A percentile compares a stretch with the other conserved stretches of the same genome.
These are phyloP conservation scores for Cryptosporidium baileyi DNA, from an alignment of 169 alveolate genomes.

Conservation along the genomic window DNA sequence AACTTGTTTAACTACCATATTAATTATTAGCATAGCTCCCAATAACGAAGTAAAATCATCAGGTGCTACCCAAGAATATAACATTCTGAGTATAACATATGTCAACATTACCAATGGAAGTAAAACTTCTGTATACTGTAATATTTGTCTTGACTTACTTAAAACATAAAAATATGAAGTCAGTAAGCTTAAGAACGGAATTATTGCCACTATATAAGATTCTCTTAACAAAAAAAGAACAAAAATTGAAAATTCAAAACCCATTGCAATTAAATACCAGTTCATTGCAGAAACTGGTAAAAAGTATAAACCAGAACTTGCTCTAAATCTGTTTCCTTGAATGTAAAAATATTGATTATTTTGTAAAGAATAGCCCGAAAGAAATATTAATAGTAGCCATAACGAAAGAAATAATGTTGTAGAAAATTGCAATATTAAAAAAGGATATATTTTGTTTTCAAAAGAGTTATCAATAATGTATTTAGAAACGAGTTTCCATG, in stretches of 20 bases:
- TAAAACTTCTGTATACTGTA: constrained; percentile 35
- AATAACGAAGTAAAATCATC: constrained; percentile 6
- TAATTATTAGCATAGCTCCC: constrained; percentile 17
- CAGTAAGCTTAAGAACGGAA: constrained; percentile 40
- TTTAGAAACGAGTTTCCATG: constrained; percentile 32
- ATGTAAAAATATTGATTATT: constrained; percentile 15
- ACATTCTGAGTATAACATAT: constrained; percentile 29
- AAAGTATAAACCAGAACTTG: constrained; percentile 1
- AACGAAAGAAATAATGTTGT: constrained; percentile 6
- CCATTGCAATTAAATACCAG: constrained; percentile 34
- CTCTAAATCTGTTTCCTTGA: not conserved
- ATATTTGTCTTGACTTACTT: constrained; percentile 16
- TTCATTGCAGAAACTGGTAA: constrained; percentile 13
- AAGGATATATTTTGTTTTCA: constrained; percentile 36
- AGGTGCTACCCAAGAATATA: constrained; percentile 47
- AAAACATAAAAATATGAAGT: constrained; percentile 8
- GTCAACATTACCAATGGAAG: constrained; percentile 30
- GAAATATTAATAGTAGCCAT: constrained; percentile 19
- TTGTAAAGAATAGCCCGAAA: constrained; percentile 40
- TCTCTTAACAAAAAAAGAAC: constrained; percentile 8
- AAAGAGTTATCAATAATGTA: not conserved
- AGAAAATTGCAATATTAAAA: constrained; percentile 29
- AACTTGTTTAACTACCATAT: constrained; percentile 41
- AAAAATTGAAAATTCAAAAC: constrained; percentile 46
- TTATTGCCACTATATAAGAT: constrained; percentile 31